These are phyloP conservation scores for Xylaria telfairii DNA, from an alignment of 495 filamentous ascomycete genomes.

Conservation along the genomic window DNA sequence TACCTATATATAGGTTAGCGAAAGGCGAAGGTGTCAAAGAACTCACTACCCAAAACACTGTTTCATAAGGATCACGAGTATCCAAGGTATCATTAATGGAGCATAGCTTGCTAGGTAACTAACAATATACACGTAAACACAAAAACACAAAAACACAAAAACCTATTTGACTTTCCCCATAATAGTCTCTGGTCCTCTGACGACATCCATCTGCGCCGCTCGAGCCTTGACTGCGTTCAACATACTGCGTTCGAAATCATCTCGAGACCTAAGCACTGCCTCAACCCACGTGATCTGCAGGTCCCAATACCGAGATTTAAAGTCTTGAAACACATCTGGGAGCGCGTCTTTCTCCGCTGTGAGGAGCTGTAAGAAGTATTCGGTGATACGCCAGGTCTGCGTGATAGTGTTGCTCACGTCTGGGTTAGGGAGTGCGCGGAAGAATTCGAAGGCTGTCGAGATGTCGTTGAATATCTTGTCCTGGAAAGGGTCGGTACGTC, in stretches of 20 bases:
- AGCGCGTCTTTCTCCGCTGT: conserved; percentile 75
- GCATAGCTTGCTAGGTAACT: conserved; percentile 7
- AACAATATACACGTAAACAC: conserved; percentile 17
- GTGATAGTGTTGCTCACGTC: conserved; percentile 68
- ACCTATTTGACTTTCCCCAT: conserved; percentile 84
- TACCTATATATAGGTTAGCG: not conserved
- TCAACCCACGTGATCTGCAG: conserved; percentile 97
- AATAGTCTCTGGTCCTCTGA: conserved; percentile 81
- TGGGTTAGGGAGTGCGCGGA: conserved; percentile 58
- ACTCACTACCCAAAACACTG: not conserved
- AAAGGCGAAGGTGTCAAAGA: not conserved
- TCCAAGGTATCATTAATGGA: conserved; percentile 26
- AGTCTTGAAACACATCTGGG: conserved; percentile 76
- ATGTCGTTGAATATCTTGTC: conserved; percentile 93
- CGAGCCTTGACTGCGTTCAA: conserved; percentile 83
- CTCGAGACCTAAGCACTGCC: conserved; percentile 79
- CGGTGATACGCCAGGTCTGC: conserved; percentile 87
- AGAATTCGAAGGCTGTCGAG: conserved; percentile 80
- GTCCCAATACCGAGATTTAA: conserved; percentile 92
- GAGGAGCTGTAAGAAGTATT: conserved; percentile 78
- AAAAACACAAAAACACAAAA: conserved; percentile 6
- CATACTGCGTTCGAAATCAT: conserved; percentile 94
- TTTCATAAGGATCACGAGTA: not conserved
- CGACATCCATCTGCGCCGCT: conserved; percentile 81
- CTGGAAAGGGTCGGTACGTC: conserved; percentile 77